Base-by-base conservation (phyloP, 805 yeast species). In the Cyberlindnera maclurae region DNA sequence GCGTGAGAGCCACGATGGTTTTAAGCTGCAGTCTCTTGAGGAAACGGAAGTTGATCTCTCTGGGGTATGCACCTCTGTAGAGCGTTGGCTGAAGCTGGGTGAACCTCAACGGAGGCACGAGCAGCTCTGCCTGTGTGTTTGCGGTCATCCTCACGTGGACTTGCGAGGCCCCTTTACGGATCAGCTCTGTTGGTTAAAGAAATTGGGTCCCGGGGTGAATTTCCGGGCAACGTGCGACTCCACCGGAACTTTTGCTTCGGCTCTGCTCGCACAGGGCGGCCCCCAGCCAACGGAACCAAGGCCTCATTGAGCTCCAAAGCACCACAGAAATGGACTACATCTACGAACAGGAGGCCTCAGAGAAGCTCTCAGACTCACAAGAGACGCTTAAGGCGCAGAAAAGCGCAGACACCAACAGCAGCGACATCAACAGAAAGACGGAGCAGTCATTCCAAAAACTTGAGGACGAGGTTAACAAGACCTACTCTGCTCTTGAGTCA, bases 31-130 rank as follows among this genome's bases (percentile, higher is more conserved):
- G 67, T 26, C 86, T 69, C 45, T 70, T 65, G 9, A 93, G 63
- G 52, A 81, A 93, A 8, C 79, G 68, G 43, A 74, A 68, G 54
- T 87, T 89, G 40, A 79, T 70, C 34, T 77, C 76, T 37, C 93
- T 70, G 1, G 97, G 97, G 50, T 83, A 85, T 1, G 94, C 82
- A 0, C 97, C 97, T 33, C 97, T 63, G 52, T 79, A 83, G 4
- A 90, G 63, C 35, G 72, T 67, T 2, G 82, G 76, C 50, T 82
- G 85, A 3, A 89, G 75, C 12, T 76, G 67, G 36, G 79, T 77
- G 59, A 82, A 93, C 42, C 87, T 70, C 43, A 89, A 65, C 2
- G 98, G 97, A 0, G 96, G 86, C 0, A 79, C 79, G 4, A 71
- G 53, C 2, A 42, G 42, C 29, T 43, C 42, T 3, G 34, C 12